phyloP scores from a whole-genome alignment of 495 filamentous ascomycete genomes.

The Hyaloscypha hepaticicola region DNA sequence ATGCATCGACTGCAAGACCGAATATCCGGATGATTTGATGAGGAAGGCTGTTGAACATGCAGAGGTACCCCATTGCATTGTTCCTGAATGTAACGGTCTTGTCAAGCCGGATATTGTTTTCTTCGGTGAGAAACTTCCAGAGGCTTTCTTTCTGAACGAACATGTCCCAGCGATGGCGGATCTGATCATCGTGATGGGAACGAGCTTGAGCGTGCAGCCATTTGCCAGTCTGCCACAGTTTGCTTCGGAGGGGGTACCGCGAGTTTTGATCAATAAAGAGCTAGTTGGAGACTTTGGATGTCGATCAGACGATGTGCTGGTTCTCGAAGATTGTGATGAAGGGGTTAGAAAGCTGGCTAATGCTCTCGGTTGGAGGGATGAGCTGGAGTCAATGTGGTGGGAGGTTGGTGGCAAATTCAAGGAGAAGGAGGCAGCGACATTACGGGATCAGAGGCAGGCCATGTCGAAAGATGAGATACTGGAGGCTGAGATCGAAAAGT shows the following conservation, averaged over 20 bases:
- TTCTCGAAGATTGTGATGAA: conserved; percentile 75
- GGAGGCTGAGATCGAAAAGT: conserved; percentile 51
- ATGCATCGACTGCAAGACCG: conserved; percentile 81
- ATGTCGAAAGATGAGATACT: conserved; percentile 52
- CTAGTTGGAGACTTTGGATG: conserved; percentile 78
- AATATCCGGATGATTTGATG: conserved; percentile 74
- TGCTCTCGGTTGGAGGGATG: conserved; percentile 81
- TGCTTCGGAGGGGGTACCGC: conserved; percentile 59
- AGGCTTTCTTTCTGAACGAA: conserved; percentile 61
- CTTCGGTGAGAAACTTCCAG: conserved; percentile 76
- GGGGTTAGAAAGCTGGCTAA: conserved; percentile 82
- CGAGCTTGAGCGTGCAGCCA: conserved; percentile 83
- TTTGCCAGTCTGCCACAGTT: conserved; percentile 77
- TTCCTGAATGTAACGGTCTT: conserved; percentile 64
- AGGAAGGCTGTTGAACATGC: conserved; percentile 58
- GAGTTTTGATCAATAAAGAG: conserved; percentile 86
- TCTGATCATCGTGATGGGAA: conserved; percentile 86
- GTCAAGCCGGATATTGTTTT: conserved; percentile 99
- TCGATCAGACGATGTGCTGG: conserved; percentile 71
- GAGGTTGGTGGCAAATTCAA: conserved; percentile 46
- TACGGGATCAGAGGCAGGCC: conserved; percentile 13
- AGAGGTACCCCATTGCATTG: conserved; percentile 65
- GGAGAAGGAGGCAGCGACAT: conserved; percentile 37
- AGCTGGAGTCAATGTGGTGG: conserved; percentile 72
- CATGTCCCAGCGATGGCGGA: conserved; percentile 62